Base-by-base conservation (phyloP, 148 eudicot species). In the Arbutus unedo region DNA sequence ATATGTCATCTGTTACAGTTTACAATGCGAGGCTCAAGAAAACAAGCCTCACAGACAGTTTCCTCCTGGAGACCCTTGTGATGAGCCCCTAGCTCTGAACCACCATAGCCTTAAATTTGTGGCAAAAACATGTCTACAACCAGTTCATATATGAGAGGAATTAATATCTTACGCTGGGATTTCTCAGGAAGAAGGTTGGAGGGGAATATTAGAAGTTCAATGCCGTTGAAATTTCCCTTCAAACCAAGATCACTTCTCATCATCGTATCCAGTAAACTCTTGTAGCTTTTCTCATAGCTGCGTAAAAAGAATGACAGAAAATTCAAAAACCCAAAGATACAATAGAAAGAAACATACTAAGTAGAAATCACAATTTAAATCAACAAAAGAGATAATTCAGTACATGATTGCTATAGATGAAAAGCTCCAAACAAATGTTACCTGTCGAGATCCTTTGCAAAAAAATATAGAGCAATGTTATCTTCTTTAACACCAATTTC, bases 381-480 rank as follows among this genome's bases (percentile, higher is more conserved):
- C 57, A 15, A 11, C 38, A 66, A 21, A 23, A 78, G 15, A 79
- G 19, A 51, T 79, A 78, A 70, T 41, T 70, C 49, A 5, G 74
- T 15, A 66, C 41, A 43, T 41, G 49, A 43, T 68, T 11, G 74
- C 74, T 14, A 68, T 68, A 31, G 38, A 70, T 43, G 72, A 67
- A 70, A 70, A 15, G 48, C 21, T 70, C 74, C 74, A 43, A 43
- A 23, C 2, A 81, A 49, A 18, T 66, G 21, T 53, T 82, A 94
- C 99, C 99, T 96, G 80, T 90, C 93, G 43, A 87, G 75, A 90
- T 94, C 99, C 89, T 90, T 90, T 82, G 99, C 97, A 83, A 94
- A 96, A 83, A 96, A 96, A 87, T 93, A 96, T 57, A 96, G 87
- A 8, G 94, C 98, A 59, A 94, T 89, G 77, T 92, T 89, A 77